A percentile compares a stretch with the other conserved stretches of the same genome.
Evolutionary conservation across 2,329 filamentous ascomycete species (phyloP).

Genomic region (Talaromyces marneffei): DNA sequence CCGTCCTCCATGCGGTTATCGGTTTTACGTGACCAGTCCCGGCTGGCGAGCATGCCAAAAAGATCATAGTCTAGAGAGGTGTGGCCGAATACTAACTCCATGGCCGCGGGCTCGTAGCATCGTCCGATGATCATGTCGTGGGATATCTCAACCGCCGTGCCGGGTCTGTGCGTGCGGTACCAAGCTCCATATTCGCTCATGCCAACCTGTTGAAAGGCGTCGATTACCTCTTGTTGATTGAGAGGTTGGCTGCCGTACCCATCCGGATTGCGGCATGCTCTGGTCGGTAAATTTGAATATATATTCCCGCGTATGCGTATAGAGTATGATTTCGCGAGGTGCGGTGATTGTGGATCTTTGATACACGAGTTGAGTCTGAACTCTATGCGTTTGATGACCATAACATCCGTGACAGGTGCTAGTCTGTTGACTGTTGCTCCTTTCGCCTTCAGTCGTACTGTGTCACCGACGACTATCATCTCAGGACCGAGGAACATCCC

Average conservation of each 20-base stretch:
- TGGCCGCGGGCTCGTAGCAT: conserved; percentile 48
- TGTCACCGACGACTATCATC: conserved; percentile 49
- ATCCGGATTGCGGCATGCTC: conserved; percentile 20
- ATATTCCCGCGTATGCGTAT: conserved; percentile 47
- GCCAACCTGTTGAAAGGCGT: conserved; percentile 33
- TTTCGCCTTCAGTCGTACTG: conserved; percentile 46
- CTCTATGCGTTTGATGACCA: conserved; percentile 50
- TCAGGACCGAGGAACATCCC: conserved; percentile 55
- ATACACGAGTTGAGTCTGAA: conserved; percentile 47
- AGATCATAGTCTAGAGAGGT: conserved; percentile 42
- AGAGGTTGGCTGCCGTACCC: conserved; percentile 23
- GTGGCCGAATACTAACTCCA: conserved; percentile 41
- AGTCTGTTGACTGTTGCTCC: conserved; percentile 17
- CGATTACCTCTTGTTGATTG: conserved; percentile 28
- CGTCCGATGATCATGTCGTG: conserved; percentile 51
- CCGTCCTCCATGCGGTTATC: conserved; percentile 46
- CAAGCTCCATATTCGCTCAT: conserved; percentile 47
- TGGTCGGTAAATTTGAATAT: conserved; percentile 36
- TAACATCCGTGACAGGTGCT: conserved; percentile 43
- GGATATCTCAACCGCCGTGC: conserved; percentile 42
- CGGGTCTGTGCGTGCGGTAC: conserved; percentile 45
- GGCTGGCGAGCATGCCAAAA: conserved; percentile 40
- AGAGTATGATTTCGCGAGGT: conserved; percentile 42
- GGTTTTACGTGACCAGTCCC: conserved; percentile 41
- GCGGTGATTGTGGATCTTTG: conserved; percentile 41